Evolutionary conservation across 768 basidiomycete genomes (phyloP), one percentile per base, ranked within the genome.

Genomic region (Amanita molliuscula): DNA sequence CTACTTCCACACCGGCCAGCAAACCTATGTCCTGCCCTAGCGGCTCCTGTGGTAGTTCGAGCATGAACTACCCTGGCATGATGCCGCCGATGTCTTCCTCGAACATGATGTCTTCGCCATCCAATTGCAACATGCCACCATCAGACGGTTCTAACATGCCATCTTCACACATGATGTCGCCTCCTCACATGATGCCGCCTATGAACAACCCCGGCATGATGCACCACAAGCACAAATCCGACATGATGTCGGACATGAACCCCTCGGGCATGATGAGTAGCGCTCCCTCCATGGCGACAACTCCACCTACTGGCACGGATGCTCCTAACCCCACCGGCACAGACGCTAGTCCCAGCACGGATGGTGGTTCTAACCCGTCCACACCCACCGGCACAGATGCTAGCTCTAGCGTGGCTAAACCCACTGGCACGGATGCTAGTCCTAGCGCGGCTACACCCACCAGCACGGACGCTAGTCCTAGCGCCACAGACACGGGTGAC

Each of bases 381-480:
- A n/a, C 31, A 4, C 31, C 31, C 29, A 31, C 11, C 5, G 31
- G 13, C 13, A 8, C 31, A 31, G 13, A 13, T 6, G 25, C 3
- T 6, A 26, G 3, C 7, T 7, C 25, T 6, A 26, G 25, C 25
- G 8, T 16, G 0, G 16, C 6, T 1, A 41, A 20, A 4, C 18
- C 37, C n/a, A 2, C 3, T 20, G 37, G 20, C 9, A 16, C 37
- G 9, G 8, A 18, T 6, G 40, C 4, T 13, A 23, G 21, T 21
- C 25, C 23, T 26, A 25, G 25, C 41, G 41, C 41, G 23, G n/a
- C 41, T n/a, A n/a, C 25, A 4, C 41, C 20, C 2, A 38, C 37
- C 18, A 47, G 43, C 35, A 29, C 53, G n/a, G 28, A 47, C 29
- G 38, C n/a, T n/a, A n/a, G n/a, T n/a, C n/a, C n/a, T n/a, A n/a